Evolutionary conservation across 2,329 filamentous ascomycete genomes (phyloP).

Genomic region (Apiospora marii): DNA sequence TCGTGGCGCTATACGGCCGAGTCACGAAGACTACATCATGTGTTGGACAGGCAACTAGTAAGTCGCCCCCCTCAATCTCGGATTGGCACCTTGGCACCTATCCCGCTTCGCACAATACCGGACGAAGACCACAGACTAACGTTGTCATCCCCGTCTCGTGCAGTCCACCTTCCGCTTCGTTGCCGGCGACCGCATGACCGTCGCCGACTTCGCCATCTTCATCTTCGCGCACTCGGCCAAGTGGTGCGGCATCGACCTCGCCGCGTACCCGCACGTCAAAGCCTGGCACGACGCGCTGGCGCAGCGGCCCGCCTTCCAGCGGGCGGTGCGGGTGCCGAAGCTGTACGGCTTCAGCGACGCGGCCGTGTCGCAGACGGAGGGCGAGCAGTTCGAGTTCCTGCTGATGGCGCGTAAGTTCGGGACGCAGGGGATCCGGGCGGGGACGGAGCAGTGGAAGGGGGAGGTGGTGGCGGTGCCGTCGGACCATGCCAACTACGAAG

Average conservation of each 20-base stretch:
- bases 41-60: conserved; percentile 35
- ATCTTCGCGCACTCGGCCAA: conserved; percentile 27
- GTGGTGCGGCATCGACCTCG: conserved; percentile 29
- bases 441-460: neutral
- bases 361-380: neutral
- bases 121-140: no score
- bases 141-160: no score
- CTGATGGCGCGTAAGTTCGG: conserved; percentile 1
- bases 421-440: neutral
- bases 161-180: neutral
- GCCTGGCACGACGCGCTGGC: conserved; percentile 28
- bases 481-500: conserved; percentile 16
- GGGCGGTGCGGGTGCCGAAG: conserved; percentile 22
- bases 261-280: conserved; percentile 27
- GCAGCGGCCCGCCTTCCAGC: conserved; percentile 27
- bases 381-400: neutral
- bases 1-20: conserved; percentile 33
- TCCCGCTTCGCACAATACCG: no score
- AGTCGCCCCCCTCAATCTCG: conserved; percentile 4
- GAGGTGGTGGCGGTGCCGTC: conserved; percentile 3
- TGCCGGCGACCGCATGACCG: conserved; percentile 27
- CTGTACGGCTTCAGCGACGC: conserved; percentile 23
- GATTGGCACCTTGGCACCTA: no score
- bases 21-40: conserved; percentile 31
- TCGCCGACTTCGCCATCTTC: conserved; percentile 28